phyloP scores from a whole-genome alignment of 2,329 filamentous ascomycete species.

The Colletotrichum sp. region DNA sequence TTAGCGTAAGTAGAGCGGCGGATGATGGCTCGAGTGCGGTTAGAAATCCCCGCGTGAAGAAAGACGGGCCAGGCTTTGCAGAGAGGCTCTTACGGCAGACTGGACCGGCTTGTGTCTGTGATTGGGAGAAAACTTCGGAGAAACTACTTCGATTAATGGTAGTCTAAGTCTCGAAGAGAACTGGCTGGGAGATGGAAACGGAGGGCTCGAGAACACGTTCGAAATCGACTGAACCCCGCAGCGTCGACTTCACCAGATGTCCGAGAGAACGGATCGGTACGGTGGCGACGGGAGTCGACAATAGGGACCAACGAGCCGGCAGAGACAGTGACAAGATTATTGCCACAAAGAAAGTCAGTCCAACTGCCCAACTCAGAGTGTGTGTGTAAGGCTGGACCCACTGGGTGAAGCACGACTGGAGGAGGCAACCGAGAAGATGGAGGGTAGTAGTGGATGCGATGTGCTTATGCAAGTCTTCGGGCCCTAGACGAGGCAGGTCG shows the following conservation, averaged over 20 bases:
- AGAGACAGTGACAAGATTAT: not conserved
- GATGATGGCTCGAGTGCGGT: too few species aligned
- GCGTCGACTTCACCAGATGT: not conserved
- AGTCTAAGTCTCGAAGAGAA: not conserved
- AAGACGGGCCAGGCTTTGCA: too few species aligned
- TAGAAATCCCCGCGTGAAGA: too few species aligned
- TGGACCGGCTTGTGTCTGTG: too few species aligned
- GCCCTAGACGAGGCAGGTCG: not conserved
- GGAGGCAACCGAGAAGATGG: not conserved
- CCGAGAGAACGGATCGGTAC: not conserved
- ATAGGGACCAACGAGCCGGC: not conserved
- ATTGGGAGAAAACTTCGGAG: too few species aligned
- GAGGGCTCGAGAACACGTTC: not conserved
- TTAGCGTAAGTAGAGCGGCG: too few species aligned
- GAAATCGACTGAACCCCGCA: not conserved
- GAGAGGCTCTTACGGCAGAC: too few species aligned
- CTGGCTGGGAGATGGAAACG: not conserved
- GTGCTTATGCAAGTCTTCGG: conserved; percentile 9
- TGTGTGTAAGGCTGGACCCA: conserved; percentile 2
- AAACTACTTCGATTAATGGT: not conserved
- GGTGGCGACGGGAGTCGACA: not conserved
- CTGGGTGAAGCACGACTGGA: not conserved
- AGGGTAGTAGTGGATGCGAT: not conserved
- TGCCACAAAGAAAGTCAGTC: not conserved
- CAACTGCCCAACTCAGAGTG: not conserved